Evolutionary conservation across 1,284 basidiomycete species (phyloP).

Genomic region (Hemileccinum hortonii): DNA sequence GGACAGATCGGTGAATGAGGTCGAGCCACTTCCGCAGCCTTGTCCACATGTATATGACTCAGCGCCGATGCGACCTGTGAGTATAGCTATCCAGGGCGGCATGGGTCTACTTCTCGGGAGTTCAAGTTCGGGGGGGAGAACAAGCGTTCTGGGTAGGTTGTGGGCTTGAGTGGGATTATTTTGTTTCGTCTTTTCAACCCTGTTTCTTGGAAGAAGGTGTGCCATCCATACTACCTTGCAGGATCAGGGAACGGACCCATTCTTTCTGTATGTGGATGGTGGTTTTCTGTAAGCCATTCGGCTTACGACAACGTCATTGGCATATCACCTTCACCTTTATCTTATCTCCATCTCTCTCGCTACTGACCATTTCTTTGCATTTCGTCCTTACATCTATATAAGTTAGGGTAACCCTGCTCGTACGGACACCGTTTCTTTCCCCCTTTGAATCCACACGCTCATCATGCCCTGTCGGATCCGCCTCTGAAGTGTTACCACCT

Average conservation of each 20-base stretch:
- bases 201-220: background rate
- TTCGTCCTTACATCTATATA: no score
- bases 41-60: conserved; percentile 76
- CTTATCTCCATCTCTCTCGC: no score
- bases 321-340: no score
- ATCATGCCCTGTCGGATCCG: no score
- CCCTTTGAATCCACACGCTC: no score
- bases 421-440: no score
- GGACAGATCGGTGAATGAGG: conserved; percentile 49
- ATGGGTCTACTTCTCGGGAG: conserved; percentile 60
- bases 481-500: no score
- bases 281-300: no score
- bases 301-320: no score
- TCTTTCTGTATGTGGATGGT: background rate
- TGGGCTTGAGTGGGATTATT: conserved; percentile 40
- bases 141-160: conserved; percentile 65
- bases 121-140: conserved; percentile 38
- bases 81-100: conserved; percentile 68
- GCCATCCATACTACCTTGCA: background rate
- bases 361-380: no score
- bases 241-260: background rate
- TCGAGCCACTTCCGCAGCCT: conserved; percentile 61
- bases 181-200: background rate
- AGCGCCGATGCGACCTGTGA: conserved; percentile 72
- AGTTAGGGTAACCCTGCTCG: no score